Base-by-base conservation (phyloP, 768 basidiomycete genomes). In the Ephemerocybe angulata region DNA sequence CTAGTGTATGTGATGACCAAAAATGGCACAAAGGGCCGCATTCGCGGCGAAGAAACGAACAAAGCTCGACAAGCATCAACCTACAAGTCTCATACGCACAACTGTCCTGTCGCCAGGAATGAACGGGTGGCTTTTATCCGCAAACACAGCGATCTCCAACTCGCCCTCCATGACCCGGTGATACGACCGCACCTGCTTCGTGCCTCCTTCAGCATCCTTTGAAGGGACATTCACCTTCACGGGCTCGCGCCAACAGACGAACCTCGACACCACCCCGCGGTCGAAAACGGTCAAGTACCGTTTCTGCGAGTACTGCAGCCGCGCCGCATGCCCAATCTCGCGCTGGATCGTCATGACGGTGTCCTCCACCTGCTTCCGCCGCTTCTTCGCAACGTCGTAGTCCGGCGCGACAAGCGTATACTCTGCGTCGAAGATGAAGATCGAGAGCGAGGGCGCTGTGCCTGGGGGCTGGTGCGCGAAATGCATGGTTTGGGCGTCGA, bases 31-130 rank as follows among this genome's bases (percentile, higher is more conserved):
- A 8, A 35, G 8, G 33, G 17, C 8, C 8, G 17, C 17, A 17
- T 8, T 35, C 8, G 33, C 33, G 33, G 8, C 10, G 17, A 35
- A 35, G 38, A n/a, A n/a, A n/a, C n/a, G n/a, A n/a, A n/a, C n/a
- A n/a, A n/a, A n/a, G n/a, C n/a, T n/a, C n/a, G n/a, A n/a, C n/a
- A n/a, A n/a, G n/a, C 42, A 30, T 71, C 62, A 77, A 48, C 82
- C 80, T 17, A 82, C 65, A 58, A 84, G 70, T 15, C 74, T 71
- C 67, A 83, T 81, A 37, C 77, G 76, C 55, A 85, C 68, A 58
- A 83, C 72, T 8, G 75, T 80, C 50, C 78, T 74, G 67, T 79
- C 75, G 37, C 84, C 84, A n/a, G 76, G 70, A 59, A 84, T 74
- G 56, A 76, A 69, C 6, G 37, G 61, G 63, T 86, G 84, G 5